Conservation (phyloP, 257 asterid genomes). For the Solanum acaule region DNA sequence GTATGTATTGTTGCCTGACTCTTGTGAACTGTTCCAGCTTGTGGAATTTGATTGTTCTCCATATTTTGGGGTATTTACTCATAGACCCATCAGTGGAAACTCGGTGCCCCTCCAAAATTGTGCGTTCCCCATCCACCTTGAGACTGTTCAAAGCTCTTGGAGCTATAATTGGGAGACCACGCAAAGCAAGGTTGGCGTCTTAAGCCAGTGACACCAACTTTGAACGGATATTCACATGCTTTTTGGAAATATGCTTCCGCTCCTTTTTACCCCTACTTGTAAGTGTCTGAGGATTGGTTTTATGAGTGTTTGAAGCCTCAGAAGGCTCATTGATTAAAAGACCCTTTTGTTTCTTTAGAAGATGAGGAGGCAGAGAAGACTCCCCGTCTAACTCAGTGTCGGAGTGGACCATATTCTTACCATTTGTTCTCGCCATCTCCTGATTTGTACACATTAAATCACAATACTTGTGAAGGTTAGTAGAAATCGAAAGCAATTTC, state of each 20-base stretch:
- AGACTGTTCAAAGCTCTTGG: not conserved
- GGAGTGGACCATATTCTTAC: not conserved
- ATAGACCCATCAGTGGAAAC: too few species aligned
- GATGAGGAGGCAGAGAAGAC: not conserved
- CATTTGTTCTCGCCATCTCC: not conserved
- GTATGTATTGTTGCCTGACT: not conserved
- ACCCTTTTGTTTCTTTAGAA: not conserved
- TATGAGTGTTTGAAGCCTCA: not conserved
- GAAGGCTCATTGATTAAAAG: too few species aligned
- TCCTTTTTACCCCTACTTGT: not conserved
- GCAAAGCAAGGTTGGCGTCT: not conserved
- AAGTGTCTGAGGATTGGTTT: not conserved
- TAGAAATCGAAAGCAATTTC: too few species aligned
- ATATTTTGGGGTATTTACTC: not conserved
- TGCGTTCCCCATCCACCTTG: not conserved
- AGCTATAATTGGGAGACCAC: not conserved
- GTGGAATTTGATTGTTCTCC: not conserved
- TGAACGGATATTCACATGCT: not conserved
- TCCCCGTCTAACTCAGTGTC: not conserved
- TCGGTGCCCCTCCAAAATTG: too few species aligned
- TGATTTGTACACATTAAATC: too few species aligned
- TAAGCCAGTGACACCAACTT: not conserved
- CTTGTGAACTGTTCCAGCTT: not conserved
- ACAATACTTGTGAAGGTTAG: not conserved
- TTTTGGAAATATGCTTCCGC: accelerated